Percentiles rank a stretch among this genome's conserved stretches.
Evolutionary conservation across 306 rosid genomes (phyloP).

Genomic region (Pyrus pyrifolia): DNA sequence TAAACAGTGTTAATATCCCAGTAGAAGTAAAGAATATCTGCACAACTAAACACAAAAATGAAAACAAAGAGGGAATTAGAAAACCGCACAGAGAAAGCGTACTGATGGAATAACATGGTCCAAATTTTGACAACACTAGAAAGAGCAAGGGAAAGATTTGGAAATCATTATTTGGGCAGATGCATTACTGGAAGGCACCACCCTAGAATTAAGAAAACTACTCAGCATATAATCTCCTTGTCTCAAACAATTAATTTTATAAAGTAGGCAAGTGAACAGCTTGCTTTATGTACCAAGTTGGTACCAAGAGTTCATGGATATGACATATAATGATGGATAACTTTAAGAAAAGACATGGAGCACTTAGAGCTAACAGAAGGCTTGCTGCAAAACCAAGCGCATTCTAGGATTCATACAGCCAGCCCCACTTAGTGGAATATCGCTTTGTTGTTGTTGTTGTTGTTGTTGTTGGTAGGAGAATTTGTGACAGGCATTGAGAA

Average conservation of each 20-base stretch:
- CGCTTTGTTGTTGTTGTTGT: too few relatives aligned
- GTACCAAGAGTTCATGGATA: not conserved
- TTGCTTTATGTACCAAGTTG: not conserved
- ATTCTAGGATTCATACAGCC: too few relatives aligned
- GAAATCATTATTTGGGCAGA: not conserved
- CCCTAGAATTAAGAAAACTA: not conserved
- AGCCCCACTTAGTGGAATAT: too few relatives aligned
- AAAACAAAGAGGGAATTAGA: not conserved
- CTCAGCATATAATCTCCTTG: not conserved
- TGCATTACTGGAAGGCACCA: not conserved
- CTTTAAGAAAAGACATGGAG: too few relatives aligned
- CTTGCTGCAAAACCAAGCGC: too few relatives aligned
- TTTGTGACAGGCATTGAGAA: not conserved
- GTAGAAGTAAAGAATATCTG: slow-evolving; percentile 62
- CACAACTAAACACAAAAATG: slow-evolving; percentile 35
- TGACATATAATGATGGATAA: not conserved
- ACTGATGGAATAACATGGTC: not conserved
- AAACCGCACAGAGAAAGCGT: not conserved
- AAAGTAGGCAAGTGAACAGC: not conserved
- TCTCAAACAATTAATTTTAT: not conserved
- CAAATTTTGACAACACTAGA: too few relatives aligned
- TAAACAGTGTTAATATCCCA: slow-evolving; percentile 50
- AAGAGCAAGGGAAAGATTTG: not conserved
- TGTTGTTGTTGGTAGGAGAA: not conserved
- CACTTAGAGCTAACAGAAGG: too few relatives aligned